Conservation (phyloP, 2,329 filamentous ascomycete species). For the Fusarium goolgardi region DNA sequence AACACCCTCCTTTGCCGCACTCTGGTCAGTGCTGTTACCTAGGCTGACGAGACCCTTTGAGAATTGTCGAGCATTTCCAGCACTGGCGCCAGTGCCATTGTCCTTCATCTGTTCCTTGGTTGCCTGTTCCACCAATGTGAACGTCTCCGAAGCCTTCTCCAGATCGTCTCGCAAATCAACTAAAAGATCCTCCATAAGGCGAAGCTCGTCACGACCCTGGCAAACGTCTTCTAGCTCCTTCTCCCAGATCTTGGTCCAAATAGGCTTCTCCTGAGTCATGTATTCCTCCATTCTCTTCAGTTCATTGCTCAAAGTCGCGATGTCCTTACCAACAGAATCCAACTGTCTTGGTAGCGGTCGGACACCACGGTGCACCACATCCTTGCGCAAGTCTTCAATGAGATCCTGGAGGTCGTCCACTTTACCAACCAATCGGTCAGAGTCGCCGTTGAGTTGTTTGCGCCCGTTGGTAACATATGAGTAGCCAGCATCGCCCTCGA, state of each 20-base stretch:
- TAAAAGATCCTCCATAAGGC: conserved; percentile 94
- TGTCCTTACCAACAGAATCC: conserved; percentile 89
- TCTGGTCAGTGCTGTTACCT: conserved; percentile 73
- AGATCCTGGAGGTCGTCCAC: conserved; percentile 98
- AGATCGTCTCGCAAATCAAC: conserved; percentile 93
- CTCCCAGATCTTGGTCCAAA: conserved; percentile 99
- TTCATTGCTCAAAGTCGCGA: conserved; percentile 82
- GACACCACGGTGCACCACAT: conserved; percentile 92
- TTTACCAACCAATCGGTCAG: conserved; percentile 87
- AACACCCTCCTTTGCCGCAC: conserved; percentile 88
- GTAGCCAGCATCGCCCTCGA: conserved; percentile 83
- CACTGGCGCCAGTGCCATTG: conserved; percentile 63
- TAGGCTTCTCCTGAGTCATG: conserved; percentile 88
- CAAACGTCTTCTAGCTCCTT: conserved; percentile 96
- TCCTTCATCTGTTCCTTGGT: conserved; percentile 98
- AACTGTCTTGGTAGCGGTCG: conserved; percentile 90
- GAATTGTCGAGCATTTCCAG: conserved; percentile 65
- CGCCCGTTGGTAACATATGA: conserved; percentile 87
- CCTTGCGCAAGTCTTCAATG: conserved; percentile 96
- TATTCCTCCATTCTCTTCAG: conserved; percentile 95
- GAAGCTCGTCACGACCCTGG: conserved; percentile 92
- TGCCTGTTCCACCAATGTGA: conserved; percentile 94
- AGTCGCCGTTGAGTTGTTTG: conserved; percentile 86
- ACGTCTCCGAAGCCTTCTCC: conserved; percentile 93
- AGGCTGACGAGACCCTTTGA: conserved; percentile 65